Evolutionary conservation across 164 flowering plant genomes (phyloP).

Genomic region (Tinospora cordifolia): DNA sequence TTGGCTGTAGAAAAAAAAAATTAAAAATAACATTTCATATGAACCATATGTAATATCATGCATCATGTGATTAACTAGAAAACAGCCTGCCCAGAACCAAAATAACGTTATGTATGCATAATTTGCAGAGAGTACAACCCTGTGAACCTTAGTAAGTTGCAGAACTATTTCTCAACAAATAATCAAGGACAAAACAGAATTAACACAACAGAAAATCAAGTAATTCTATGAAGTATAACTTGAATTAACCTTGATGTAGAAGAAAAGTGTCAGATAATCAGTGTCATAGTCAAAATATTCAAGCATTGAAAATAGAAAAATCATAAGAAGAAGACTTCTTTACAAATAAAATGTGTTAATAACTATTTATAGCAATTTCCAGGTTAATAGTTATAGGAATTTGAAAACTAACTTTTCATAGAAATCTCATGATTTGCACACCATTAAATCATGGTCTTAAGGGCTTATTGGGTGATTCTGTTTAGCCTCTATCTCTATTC

Average conservation of each 20-base stretch:
- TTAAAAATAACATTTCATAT: conserved; percentile 4
- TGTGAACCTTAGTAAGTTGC: not conserved
- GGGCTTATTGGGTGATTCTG: no score
- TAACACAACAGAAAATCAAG: not conserved
- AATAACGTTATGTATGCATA: not conserved
- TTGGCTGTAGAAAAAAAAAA: conserved; percentile 55
- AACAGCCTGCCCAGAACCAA: not conserved
- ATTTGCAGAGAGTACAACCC: not conserved
- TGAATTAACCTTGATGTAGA: not conserved
- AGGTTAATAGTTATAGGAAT: no score
- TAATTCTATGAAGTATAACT: not conserved
- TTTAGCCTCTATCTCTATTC: no score
- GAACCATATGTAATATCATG: not conserved
- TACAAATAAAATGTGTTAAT: no score
- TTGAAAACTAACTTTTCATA: no score
- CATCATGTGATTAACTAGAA: not conserved
- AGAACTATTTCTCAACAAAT: not conserved
- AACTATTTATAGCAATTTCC: no score
- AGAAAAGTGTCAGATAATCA: no score
- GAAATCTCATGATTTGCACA: no score
- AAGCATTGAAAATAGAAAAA: no score
- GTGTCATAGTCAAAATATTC: no score
- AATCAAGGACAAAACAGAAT: not conserved
- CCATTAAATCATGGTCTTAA: no score
- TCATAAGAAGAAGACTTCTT: no score